Conservation (phyloP, 306 rosid species). For the Sphenostylis stenocarpa region DNA sequence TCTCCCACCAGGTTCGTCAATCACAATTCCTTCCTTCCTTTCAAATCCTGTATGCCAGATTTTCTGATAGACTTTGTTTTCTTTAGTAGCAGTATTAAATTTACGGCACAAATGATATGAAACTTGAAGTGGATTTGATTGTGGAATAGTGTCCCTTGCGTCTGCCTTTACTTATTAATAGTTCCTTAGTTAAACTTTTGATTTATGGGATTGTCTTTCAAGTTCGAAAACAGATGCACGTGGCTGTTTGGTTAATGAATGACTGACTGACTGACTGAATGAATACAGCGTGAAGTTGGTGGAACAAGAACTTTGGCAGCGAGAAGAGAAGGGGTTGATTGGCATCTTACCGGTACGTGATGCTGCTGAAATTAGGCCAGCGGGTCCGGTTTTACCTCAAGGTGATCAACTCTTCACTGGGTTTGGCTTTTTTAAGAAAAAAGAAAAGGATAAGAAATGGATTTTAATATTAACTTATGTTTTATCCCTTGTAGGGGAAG, state of each 20-base stretch:
- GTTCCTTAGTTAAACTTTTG: not conserved
- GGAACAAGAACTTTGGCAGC: constrained; percentile 99
- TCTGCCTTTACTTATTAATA: not conserved
- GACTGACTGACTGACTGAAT: too few species aligned
- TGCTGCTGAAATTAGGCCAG: constrained; percentile 65
- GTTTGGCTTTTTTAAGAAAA: not conserved
- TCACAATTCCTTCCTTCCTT: not conserved
- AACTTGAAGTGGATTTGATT: not conserved
- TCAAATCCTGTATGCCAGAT: not conserved
- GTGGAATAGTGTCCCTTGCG: not conserved
- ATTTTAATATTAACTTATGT: not conserved
- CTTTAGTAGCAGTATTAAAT: not conserved
- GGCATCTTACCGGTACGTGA: constrained; percentile 94
- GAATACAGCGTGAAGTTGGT: constrained; percentile 83
- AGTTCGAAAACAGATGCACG: not conserved
- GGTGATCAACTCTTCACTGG: constrained; percentile 42
- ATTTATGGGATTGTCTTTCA: not conserved
- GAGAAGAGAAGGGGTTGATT: constrained; percentile 96
- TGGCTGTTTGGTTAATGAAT: not conserved
- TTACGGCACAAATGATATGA: not conserved
- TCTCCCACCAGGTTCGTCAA: constrained; percentile 76
- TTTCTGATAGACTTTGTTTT: not conserved
- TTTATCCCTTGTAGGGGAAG: constrained; percentile 40
- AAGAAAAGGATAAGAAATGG: not conserved
- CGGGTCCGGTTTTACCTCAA: constrained; percentile 61